These are phyloP conservation scores for Skeletonema costatum DNA, from an alignment of 108 stramenopile species.

Conservation along the genomic window DNA sequence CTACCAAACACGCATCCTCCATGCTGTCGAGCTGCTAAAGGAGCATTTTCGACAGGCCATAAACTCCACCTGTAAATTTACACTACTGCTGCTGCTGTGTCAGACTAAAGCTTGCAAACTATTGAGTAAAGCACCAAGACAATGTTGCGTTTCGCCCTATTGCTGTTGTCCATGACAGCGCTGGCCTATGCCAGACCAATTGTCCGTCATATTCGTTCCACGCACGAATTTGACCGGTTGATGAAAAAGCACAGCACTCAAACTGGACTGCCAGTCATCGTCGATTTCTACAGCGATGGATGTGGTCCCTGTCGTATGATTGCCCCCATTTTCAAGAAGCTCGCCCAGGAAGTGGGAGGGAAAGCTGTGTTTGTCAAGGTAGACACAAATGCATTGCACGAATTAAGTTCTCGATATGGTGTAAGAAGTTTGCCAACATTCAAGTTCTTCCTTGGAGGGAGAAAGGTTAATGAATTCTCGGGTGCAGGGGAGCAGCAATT, in stretches of 20 bases:
- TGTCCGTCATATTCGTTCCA: conserved; percentile 82
- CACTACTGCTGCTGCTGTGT: no score
- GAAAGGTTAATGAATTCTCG: conserved; percentile 77
- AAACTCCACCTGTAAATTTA: no score
- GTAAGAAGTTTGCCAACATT: conserved; percentile 92
- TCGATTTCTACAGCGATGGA: conserved; percentile 85
- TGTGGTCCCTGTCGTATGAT: conserved; percentile 75
- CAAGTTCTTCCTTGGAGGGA: conserved; percentile 83
- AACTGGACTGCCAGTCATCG: conserved; percentile 93
- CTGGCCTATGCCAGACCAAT: conserved; percentile 58
- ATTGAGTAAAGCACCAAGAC: background rate
- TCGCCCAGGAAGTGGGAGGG: conserved; percentile 82
- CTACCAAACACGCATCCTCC: no score
- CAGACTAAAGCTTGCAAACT: background rate
- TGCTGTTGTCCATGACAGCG: conserved; percentile 1
- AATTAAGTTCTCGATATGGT: conserved; percentile 65
- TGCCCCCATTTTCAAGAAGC: conserved; percentile 93
- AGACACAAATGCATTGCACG: conserved; percentile 82
- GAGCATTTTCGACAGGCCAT: no score
- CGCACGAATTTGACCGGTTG: conserved; percentile 88
- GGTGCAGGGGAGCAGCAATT: conserved; percentile 89
- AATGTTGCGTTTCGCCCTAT: conserved; percentile 6
- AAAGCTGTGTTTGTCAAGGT: conserved; percentile 94
- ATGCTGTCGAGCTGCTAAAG: no score
- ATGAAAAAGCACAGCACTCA: conserved; percentile 81